Conservation (phyloP, 192 early-diverging fungal genomes). For the Coemansia guatemalensis region DNA sequence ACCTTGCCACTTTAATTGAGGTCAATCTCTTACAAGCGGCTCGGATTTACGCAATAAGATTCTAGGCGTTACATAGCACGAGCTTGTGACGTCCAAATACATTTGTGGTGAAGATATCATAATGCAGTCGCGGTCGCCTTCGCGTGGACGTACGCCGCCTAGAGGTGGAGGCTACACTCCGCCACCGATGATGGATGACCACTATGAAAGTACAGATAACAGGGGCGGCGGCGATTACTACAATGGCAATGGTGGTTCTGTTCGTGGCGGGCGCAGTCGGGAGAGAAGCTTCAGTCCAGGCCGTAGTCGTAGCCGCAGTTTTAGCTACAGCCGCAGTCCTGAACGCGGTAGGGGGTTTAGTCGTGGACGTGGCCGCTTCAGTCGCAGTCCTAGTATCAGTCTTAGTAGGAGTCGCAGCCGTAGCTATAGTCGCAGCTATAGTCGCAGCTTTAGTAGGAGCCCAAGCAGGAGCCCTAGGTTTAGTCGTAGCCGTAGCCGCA, state of each 20-base stretch:
- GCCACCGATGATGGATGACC: constrained; percentile 18
- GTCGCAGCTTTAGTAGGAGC: constrained; percentile 12
- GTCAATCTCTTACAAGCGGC: no score
- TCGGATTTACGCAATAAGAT: not conserved
- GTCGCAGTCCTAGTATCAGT: constrained; percentile 9
- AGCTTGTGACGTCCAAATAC: constrained; percentile 6
- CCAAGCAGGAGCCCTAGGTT: constrained; percentile 7
- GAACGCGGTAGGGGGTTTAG: constrained; percentile 1
- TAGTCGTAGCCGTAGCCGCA: constrained; percentile 10
- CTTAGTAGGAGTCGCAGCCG: constrained; percentile 9
- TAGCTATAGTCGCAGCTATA: constrained; percentile 27
- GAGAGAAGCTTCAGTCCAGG: constrained; percentile 15
- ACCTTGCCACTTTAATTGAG: no score
- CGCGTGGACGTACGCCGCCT: constrained; percentile 14
- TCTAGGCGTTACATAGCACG: not conserved
- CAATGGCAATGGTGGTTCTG: not conserved
- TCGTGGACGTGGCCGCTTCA: constrained; percentile 10
- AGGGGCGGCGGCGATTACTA: not conserved
- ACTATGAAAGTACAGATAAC: not conserved
- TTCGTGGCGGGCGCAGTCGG: constrained; percentile 8
- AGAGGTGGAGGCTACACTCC: constrained; percentile 19
- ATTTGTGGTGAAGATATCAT: constrained; percentile 8
- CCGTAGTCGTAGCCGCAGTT: constrained; percentile 13
- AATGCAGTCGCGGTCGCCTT: constrained; percentile 24
- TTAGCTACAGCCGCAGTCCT: constrained; percentile 8